These are phyloP conservation scores for Claviceps humidiphila DNA, from an alignment of 2,329 filamentous ascomycete species.

Conservation along the genomic window DNA sequence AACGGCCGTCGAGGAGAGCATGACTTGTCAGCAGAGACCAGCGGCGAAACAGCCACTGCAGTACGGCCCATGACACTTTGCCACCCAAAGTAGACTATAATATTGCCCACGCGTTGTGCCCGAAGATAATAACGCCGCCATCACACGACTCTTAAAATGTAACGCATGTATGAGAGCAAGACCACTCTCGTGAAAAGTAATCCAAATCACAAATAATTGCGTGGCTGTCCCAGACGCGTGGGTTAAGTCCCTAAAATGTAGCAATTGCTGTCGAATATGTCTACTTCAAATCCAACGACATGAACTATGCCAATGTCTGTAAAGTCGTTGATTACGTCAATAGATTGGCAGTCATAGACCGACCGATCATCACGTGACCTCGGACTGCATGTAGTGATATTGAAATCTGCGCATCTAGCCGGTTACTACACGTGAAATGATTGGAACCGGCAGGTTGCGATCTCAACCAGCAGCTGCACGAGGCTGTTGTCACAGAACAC, in stretches of 20 bases:
- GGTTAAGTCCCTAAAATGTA: slow-evolving; percentile 44
- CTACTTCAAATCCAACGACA: slow-evolving; percentile 31
- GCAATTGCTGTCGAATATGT: slow-evolving; percentile 37
- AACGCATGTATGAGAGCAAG: slow-evolving; percentile 7
- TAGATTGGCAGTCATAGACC: background rate
- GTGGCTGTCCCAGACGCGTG: slow-evolving; percentile 6
- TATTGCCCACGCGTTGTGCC: slow-evolving; percentile 2
- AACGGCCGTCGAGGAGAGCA: background rate
- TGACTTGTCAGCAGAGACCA: background rate
- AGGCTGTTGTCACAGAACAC: background rate
- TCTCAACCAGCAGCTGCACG: background rate
- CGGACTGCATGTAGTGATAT: slow-evolving; percentile 1
- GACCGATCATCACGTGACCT: background rate
- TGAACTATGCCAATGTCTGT: slow-evolving; percentile 5
- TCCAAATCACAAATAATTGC: slow-evolving; percentile 11
- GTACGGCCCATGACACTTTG: background rate
- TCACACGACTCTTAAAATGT: background rate
- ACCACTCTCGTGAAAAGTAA: slow-evolving; percentile 6
- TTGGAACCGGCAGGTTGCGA: background rate
- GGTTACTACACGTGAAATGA: background rate
- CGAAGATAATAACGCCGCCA: slow-evolving; percentile 5
- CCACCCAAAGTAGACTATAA: slow-evolving; percentile 4
- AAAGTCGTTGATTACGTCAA: slow-evolving; percentile 3
- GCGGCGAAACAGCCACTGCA: background rate
- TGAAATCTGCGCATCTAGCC: background rate